Conservation (phyloP, 352 stramenopile species). For the Phytophthora meadii region DNA sequence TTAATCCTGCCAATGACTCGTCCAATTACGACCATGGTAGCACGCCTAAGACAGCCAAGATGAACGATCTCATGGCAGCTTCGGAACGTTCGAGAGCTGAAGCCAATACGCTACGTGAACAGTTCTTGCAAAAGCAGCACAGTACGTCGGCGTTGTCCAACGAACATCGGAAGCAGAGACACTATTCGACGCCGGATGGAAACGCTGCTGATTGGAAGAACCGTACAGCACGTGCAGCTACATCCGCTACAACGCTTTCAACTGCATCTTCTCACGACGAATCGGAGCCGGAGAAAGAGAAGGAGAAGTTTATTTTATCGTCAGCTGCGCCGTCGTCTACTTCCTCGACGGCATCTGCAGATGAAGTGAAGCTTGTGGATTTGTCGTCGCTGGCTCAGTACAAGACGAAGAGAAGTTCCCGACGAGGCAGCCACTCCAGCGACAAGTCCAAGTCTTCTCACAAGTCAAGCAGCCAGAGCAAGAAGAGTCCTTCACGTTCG, state of each 20-base stretch:
- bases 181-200: conserved; percentile 29
- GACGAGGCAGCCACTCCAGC: conserved; percentile 23
- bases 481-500: conserved; percentile 24
- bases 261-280: conserved; percentile 25
- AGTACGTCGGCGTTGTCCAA: conserved; percentile 18
- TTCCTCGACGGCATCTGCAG: conserved; percentile 27
- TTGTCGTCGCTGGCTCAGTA: conserved; percentile 34
- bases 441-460: conserved; percentile 37
- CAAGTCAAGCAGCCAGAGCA: conserved; percentile 25
- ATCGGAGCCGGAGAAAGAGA: conserved; percentile 35
- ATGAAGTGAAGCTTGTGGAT: conserved; percentile 33
- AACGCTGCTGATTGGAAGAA: conserved; percentile 15
- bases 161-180: conserved; percentile 21
- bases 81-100: conserved; percentile 26
- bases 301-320: conserved; percentile 24
- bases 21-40: conserved; percentile 3
- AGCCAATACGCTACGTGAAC: conserved; percentile 33
- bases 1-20: conserved; percentile 11
- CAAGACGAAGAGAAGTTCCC: conserved; percentile 30
- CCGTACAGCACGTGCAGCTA: conserved; percentile 24
- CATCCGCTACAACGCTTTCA: conserved; percentile 14
- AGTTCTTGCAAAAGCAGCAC: conserved; percentile 32
- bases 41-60: conserved; percentile 35
- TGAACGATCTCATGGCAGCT: conserved; percentile 29
- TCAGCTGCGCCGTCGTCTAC: conserved; percentile 31